Base-by-base conservation (phyloP, 2,329 filamentous ascomycete species). In the Parafenestella ontariensis region DNA sequence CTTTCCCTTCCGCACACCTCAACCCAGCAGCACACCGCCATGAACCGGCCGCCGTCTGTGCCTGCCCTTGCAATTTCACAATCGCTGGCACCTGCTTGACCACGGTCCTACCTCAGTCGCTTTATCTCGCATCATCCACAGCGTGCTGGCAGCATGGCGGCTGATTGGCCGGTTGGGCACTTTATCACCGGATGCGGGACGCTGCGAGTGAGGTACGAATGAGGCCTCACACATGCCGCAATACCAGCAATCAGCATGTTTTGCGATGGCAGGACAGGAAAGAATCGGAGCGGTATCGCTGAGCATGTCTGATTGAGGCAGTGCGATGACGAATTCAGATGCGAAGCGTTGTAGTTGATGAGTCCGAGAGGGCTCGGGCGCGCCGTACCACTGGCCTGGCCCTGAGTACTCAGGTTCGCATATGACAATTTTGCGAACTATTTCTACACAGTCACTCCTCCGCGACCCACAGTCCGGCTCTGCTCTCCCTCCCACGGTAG, bases 401-500 rank as follows among this genome's bases (percentile, higher is more conserved):
- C 28, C 23, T 23, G 49, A 40, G 21, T 45, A 23, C 53, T 42
- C 37, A 46, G 29, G 17, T 56, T 49, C 29, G 49, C 49, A 46
- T 59, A 54, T 29, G 46, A 54, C 42, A 46, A n/a, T n/a, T n/a
- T 47, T 17, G 20, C 21, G 6, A 54, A 59, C 53, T 46, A 49
- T 51, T 36, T 57, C 31, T 49, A 33, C 56, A 41, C 52, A 46
- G 46, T 41, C 43, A 53, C 44, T 46, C 46, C n/a, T n/a, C n/a
- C n/a, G n/a, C n/a, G 62, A 60, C 59, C 65, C 65, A 66, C 61
- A 54, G 37, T 61, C 59, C 53, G 48, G 59, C 63, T 59, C 62
- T 31, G 20, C 46, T n/a, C n/a, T 52, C 58, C 44, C 49, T 43
- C 9, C 24, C 24, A 26, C 24, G 5, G 52, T 50, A 57, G 52